A percentile compares a stretch with the other conserved stretches of the same genome.
phyloP scores from a whole-genome alignment of 2,329 filamentous ascomycete species.

The Fusarium temperatum region DNA sequence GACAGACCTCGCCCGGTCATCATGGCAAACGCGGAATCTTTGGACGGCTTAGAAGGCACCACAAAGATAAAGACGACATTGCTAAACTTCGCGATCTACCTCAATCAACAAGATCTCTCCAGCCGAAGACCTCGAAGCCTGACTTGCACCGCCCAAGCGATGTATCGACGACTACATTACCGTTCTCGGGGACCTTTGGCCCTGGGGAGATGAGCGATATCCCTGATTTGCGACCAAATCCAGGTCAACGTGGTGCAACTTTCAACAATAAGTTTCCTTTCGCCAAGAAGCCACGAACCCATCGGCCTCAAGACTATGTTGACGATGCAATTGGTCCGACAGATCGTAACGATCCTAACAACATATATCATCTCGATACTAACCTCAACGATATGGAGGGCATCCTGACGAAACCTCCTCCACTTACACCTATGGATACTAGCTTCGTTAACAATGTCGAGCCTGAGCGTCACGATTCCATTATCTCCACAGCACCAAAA shows the following conservation, averaged over 20 bases:
- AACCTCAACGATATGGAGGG: slow-evolving; percentile 92
- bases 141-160: slow-evolving; percentile 54
- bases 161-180: slow-evolving; percentile 50
- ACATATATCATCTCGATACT: slow-evolving; percentile 82
- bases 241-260: slow-evolving; percentile 54
- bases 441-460: slow-evolving; percentile 58
- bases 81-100: slow-evolving; percentile 59
- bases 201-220: slow-evolving; percentile 43
- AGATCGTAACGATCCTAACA: slow-evolving; percentile 66
- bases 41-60: slow-evolving; percentile 60
- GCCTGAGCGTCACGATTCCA: slow-evolving; percentile 51
- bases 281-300: slow-evolving; percentile 62
- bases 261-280: slow-evolving; percentile 73
- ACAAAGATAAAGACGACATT: slow-evolving; percentile 59
- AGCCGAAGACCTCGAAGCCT: slow-evolving; percentile 58
- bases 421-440: slow-evolving; percentile 75
- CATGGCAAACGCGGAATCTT: slow-evolving; percentile 63
- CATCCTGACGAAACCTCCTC: slow-evolving; percentile 77
- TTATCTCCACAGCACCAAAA: slow-evolving; percentile 49
- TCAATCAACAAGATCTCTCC: slow-evolving; percentile 63
- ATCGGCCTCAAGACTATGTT: slow-evolving; percentile 59
- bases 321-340: slow-evolving; percentile 70
- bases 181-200: slow-evolving; percentile 43
- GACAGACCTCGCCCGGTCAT: slow-evolving; percentile 67
- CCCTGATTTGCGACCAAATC: slow-evolving; percentile 40